Percentiles rank a stretch among this genome's conserved stretches.
phyloP scores from a whole-genome alignment of 2,329 filamentous ascomycete species.

The Talaromyces sp. region DNA sequence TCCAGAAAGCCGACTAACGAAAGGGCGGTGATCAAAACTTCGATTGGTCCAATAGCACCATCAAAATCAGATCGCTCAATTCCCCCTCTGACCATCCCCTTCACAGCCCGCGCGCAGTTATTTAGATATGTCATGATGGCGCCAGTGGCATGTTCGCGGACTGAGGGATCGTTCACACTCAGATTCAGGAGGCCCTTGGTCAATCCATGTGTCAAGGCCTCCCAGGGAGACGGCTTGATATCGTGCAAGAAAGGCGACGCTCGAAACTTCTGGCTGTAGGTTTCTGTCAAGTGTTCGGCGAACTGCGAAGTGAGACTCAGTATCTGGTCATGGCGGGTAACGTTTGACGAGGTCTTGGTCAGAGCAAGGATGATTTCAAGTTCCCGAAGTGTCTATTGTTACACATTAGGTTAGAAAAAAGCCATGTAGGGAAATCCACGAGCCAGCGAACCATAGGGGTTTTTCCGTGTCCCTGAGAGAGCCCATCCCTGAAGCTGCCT shows the following conservation, averaged over 20 bases:
- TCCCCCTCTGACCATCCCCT: constrained; percentile 54
- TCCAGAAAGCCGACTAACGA: constrained; percentile 89
- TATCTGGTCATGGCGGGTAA: constrained; percentile 70
- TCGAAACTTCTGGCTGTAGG: constrained; percentile 73
- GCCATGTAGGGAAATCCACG: not conserved
- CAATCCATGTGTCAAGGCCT: constrained; percentile 75
- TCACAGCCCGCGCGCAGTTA: constrained; percentile 65
- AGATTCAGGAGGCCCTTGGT: constrained; percentile 78
- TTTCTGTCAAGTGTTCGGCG: constrained; percentile 80
- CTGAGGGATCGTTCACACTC: constrained; percentile 67
- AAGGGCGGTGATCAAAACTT: constrained; percentile 72
- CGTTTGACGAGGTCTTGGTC: constrained; percentile 80
- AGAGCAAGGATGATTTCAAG: constrained; percentile 88
- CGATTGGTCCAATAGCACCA: constrained; percentile 54
- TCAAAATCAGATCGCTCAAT: constrained; percentile 57
- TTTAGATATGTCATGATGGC: constrained; percentile 71
- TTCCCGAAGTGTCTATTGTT: constrained; percentile 72
- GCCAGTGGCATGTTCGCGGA: constrained; percentile 65
- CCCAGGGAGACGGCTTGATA: constrained; percentile 84
- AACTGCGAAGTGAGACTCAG: constrained; percentile 76
- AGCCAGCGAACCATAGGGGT: constrained; percentile 39
- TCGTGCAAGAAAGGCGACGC: constrained; percentile 78
- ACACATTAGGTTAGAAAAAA: constrained; percentile 24
- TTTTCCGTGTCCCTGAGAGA: constrained; percentile 32
- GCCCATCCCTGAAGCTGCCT: constrained; percentile 3